Percentiles rank a stretch among this genome's conserved stretches.
Conservation (phyloP, 345 rosid genomes). For the Eucalyptus sp. region DNA sequence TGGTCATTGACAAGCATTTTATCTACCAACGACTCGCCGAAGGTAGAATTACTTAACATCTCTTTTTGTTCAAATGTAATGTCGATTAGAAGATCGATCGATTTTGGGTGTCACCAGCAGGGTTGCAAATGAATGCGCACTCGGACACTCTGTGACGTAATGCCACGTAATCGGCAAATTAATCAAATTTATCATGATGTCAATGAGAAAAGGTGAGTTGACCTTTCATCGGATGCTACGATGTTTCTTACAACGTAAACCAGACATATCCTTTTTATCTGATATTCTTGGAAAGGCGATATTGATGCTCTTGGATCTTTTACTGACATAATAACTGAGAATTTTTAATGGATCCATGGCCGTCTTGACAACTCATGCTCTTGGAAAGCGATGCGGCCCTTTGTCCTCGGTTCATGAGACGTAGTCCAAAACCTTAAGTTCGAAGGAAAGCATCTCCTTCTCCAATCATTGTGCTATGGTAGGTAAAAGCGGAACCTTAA, state of each 20-base stretch:
- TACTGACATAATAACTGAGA: rapidly evolving
- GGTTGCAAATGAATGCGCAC: neutral
- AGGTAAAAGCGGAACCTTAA: neutral
- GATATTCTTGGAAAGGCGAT: neutral
- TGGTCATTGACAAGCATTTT: neutral
- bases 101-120: neutral
- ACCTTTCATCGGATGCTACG: neutral
- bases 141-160: neutral
- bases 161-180: neutral
- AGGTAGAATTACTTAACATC: neutral
- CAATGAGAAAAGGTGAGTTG: neutral
- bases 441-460: neutral
- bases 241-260: neutral
- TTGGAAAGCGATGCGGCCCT: neutral
- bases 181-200: neutral
- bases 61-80: neutral
- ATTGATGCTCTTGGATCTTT: neutral
- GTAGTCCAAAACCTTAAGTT: neutral
- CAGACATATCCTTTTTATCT: neutral
- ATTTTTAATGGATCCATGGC: neutral
- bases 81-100: neutral
- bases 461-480: neutral
- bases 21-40: neutral
- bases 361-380: neutral
- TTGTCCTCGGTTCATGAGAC: neutral